Base-by-base conservation (phyloP, 176 grass and related monocot species). In the Miscanthus lutarioriparius region DNA sequence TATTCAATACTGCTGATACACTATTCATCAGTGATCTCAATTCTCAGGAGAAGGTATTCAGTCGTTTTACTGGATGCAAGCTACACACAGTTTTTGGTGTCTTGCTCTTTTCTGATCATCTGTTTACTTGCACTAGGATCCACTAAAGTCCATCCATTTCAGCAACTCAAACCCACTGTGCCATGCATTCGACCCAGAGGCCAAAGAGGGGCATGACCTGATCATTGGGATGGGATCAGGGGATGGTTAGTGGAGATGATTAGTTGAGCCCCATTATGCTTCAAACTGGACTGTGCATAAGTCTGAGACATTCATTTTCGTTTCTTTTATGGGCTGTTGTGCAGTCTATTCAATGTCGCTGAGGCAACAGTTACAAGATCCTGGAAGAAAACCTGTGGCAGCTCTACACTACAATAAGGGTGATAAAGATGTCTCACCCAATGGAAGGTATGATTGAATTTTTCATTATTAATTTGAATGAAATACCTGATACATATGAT, bases 331-430 rank as follows among this genome's bases (percentile, higher is more conserved):
- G 49, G 32, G 17, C 33, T 38, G 32, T 86, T 80, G 12, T 90
- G 75, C 82, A 99, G 96, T 99, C 12, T 99, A 99, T 82, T 95
- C 91, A 71, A 89, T 99, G 82, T 96, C 96, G 15, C 79, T 99
- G 79, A 96, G 96, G 91, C 93, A 99, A 84, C 96, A 99, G 48
- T 82, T 99, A 72, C 93, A 99, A 79, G 96, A 99, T 87, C 82
- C 93, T 76, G 96, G 91, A 70, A 99, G 93, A 80, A 99, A 99
- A 79, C 96, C 92, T 74, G 80, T 91, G 81, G 93, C 89, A 45
- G 88, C 91, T 64, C 96, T 94, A 49, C 93, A 96, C 80, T 96
- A 94, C 77, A 96, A 91, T 78, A 96, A 92, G 81, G 93, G 92
- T 66, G 96, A 99, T 75, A 99, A 96, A 78, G 96, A 99, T 53